Conservation (phyloP, 73 alveolate genomes). For the Symbiodinium natans region DNA sequence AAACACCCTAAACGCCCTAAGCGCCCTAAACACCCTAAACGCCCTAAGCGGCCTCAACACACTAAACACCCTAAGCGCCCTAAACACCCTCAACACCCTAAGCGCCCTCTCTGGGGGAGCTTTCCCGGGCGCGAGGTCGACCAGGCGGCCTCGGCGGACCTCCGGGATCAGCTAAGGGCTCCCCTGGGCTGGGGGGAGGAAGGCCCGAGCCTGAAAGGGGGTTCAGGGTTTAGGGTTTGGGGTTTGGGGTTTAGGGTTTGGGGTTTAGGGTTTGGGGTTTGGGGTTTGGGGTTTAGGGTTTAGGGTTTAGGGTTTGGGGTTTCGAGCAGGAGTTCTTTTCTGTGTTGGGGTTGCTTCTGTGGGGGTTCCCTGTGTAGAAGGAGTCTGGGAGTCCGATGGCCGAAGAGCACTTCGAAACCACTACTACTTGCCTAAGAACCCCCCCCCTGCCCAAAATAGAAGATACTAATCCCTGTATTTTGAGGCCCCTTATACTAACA, state of each 20-base stretch:
- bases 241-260: background rate
- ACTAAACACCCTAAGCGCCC: too few relatives aligned
- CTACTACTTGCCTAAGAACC: background rate
- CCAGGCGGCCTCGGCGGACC: slow-evolving; percentile 63
- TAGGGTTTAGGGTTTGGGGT: too few relatives aligned
- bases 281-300: too few relatives aligned
- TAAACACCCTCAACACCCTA: too few relatives aligned
- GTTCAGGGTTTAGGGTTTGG: background rate
- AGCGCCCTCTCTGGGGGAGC: too few relatives aligned
- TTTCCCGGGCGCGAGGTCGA: background rate
- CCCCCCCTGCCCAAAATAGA: too few relatives aligned
- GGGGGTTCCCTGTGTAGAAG: background rate
- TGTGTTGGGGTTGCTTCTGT: background rate
- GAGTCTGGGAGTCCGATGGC: background rate
- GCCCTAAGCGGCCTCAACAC: too few relatives aligned
- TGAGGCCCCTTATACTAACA: too few relatives aligned
- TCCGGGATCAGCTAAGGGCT: slow-evolving; percentile 43
- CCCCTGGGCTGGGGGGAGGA: slow-evolving; percentile 90
- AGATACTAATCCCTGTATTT: too few relatives aligned
- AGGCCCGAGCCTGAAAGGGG: slow-evolving; percentile 17
- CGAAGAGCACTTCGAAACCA: background rate
- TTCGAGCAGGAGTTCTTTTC: background rate
- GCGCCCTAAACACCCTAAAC: too few relatives aligned
- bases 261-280: too few relatives aligned
- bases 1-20: too few relatives aligned